Evolutionary conservation across 2,329 filamentous ascomycete species (phyloP), one percentile per base, ranked within the genome.

Genomic region (Cadophora luteo-olivacea): DNA sequence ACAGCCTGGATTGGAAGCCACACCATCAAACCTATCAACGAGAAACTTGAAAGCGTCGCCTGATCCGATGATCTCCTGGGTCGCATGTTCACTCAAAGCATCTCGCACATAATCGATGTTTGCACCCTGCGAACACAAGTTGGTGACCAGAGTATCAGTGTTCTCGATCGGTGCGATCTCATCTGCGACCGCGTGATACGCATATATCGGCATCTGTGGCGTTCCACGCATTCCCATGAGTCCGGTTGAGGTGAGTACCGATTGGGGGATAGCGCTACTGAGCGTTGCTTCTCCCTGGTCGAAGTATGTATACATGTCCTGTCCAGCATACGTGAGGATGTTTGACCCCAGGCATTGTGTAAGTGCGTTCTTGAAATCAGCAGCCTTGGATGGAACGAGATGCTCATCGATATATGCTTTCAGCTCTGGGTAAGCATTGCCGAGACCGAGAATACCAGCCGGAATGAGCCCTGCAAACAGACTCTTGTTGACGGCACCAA

Each of bases 161-260:
- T 83, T 81, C 7, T 71, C 74, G 4, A 84, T 75, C 2, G 78
- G 75, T 12, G 79, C 81, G 64, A 84, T 75, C 63, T 86, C 80
- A 51, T 87, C 84, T 3, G 72, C 69, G 19, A 82, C 78, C 0
- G 83, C 81, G 69, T 86, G 86, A 74, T 86, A 86, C 0, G 84
- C 72, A 68, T 83, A 83, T 3, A 86, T 65, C 0, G 84, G 84
- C 72, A 85, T 38, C 36, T 38, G 8, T 14, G 36, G 36, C 3
- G 36, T 38, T 38, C 36, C 36, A 38, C 9, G 36, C 36, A 7
- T 38, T 38, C 36, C 36, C 36, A 38, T 11, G 3, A 38, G 36
- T 38, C 36, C 36, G 9, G 36, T 38, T 11, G 36, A 38, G 8
- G 36, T 38, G 8, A 38, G 12, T 9, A 38, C 36, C 12, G 36